A percentile compares a stretch with the other conserved stretches of the same genome.
These are phyloP conservation scores for Hyaloperonospora arabidopsidis DNA, from an alignment of 352 stramenopile genomes.

Conservation along the genomic window DNA sequence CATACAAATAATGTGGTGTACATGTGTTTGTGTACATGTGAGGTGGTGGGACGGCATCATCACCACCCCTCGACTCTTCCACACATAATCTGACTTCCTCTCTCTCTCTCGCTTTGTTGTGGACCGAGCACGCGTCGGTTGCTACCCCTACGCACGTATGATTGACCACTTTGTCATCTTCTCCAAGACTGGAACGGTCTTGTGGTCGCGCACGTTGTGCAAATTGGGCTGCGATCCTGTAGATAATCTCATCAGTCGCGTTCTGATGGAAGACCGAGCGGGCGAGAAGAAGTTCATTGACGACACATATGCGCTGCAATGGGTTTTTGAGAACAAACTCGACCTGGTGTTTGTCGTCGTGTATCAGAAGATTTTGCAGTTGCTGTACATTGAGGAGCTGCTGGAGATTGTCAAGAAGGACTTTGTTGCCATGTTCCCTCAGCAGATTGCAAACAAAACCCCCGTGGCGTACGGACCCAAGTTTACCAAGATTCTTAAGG, in stretches of 20 bases:
- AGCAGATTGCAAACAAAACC: slow-evolving; percentile 63
- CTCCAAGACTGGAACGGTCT: slow-evolving; percentile 83
- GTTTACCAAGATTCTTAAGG: slow-evolving; percentile 76
- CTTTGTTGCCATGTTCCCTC: slow-evolving; percentile 63
- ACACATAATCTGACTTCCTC: no score
- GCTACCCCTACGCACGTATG: slow-evolving; percentile 36
- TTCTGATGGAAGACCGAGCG: slow-evolving; percentile 86
- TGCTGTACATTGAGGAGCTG: slow-evolving; percentile 88
- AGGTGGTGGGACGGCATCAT: no score
- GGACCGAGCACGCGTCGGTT: slow-evolving; percentile 3
- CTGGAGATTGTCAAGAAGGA: slow-evolving; percentile 85
- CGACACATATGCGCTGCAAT: slow-evolving; percentile 86
- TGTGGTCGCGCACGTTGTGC: slow-evolving; percentile 85
- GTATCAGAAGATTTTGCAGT: slow-evolving; percentile 87
- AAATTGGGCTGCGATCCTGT: slow-evolving; percentile 83
- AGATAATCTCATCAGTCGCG: slow-evolving; percentile 81
- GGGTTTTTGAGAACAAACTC: slow-evolving; percentile 88
- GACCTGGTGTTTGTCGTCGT: slow-evolving; percentile 89
- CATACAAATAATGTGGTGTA: slow-evolving; percentile 8
- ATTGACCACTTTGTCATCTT: slow-evolving; percentile 92
- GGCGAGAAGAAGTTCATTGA: slow-evolving; percentile 81
- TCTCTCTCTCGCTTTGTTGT: no score
- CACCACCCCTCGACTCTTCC: no score
- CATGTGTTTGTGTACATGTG: no score
- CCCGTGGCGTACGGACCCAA: slow-evolving; percentile 74